A percentile compares a stretch with the other conserved stretches of the same genome.
Evolutionary conservation across 176 grass and related monocot genomes (phyloP).

Genomic region (Eremochloa ophiuroides): DNA sequence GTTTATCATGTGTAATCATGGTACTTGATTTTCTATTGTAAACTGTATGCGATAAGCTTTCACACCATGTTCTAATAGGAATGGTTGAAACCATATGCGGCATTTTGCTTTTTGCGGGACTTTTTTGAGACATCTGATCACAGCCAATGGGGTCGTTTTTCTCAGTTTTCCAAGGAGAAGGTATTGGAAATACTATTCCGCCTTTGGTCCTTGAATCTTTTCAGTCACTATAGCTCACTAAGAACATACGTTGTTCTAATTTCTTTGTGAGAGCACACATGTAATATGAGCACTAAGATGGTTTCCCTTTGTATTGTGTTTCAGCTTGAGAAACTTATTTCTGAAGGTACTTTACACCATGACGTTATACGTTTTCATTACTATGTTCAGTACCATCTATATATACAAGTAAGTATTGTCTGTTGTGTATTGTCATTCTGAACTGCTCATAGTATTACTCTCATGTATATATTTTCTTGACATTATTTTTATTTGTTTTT

Average conservation of each 20-base stretch:
- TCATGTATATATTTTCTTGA: not conserved
- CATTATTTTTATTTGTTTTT: slow-evolving; percentile 19
- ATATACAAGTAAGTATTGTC: slow-evolving; percentile 84
- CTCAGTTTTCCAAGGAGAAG: slow-evolving; percentile 92
- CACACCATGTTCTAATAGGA: slow-evolving; percentile 52
- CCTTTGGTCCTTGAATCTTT: not conserved
- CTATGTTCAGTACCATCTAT: slow-evolving; percentile 96
- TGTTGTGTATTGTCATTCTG: slow-evolving; percentile 35
- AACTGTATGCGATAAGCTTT: slow-evolving; percentile 8
- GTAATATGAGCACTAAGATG: slow-evolving; percentile 18
- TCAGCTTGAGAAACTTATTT: slow-evolving; percentile 88
- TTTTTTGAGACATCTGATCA: slow-evolving; percentile 99
- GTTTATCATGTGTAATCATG: slow-evolving; percentile 11
- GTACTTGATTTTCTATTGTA: slow-evolving; percentile 20
- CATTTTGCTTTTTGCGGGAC: slow-evolving; percentile 95
- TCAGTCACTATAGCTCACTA: not conserved
- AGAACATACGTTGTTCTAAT: slow-evolving; percentile 15
- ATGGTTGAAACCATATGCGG: slow-evolving; percentile 99
- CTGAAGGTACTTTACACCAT: slow-evolving; percentile 71
- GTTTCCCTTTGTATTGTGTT: slow-evolving; percentile 27
- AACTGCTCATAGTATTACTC: not conserved
- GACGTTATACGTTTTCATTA: slow-evolving; percentile 94
- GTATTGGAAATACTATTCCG: slow-evolving; percentile 39
- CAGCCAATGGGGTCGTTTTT: slow-evolving; percentile 89
- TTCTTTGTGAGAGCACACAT: slow-evolving; percentile 12